phyloP scores from a whole-genome alignment of 345 rosid species.

The Dipteronia dyeriana region DNA sequence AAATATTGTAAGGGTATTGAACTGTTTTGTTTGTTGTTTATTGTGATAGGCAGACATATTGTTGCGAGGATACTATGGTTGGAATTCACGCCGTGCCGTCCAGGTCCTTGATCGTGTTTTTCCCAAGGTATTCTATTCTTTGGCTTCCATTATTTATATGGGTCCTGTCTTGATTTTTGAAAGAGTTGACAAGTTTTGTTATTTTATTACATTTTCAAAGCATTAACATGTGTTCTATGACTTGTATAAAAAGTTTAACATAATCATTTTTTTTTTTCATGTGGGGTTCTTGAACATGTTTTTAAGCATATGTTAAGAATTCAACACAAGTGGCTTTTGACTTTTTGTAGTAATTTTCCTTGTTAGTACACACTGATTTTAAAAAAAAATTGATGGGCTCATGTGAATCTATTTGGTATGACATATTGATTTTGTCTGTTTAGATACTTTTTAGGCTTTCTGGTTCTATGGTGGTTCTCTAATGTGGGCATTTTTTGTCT shows the following conservation, averaged over 20 bases:
- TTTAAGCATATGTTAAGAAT: not conserved
- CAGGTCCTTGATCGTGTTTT: constrained; percentile 76
- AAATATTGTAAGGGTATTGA: constrained; percentile 4
- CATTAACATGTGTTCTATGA: not conserved
- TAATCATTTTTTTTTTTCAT: not conserved
- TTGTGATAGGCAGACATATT: constrained; percentile 75
- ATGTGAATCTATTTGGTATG: too few species aligned
- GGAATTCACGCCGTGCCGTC: constrained; percentile 94
- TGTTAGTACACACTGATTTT: too few species aligned
- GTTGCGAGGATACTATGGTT: constrained; percentile 84
- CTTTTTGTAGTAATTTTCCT: too few species aligned
- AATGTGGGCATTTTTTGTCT: not conserved
- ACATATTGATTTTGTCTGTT: not conserved
- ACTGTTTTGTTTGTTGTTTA: not conserved
- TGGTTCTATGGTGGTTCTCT: not conserved
- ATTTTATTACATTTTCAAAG: not conserved
- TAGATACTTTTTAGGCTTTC: not conserved
- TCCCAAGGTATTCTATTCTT: constrained; percentile 60
- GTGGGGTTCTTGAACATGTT: not conserved
- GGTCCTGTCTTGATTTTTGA: not conserved
- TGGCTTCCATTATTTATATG: not conserved
- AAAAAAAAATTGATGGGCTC: too few species aligned
- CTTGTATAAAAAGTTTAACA: not conserved
- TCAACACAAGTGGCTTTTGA: not conserved
- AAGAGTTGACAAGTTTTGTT: not conserved